Conservation (phyloP, 805 yeast species). For the Wickerhamiella sergipiensis region DNA sequence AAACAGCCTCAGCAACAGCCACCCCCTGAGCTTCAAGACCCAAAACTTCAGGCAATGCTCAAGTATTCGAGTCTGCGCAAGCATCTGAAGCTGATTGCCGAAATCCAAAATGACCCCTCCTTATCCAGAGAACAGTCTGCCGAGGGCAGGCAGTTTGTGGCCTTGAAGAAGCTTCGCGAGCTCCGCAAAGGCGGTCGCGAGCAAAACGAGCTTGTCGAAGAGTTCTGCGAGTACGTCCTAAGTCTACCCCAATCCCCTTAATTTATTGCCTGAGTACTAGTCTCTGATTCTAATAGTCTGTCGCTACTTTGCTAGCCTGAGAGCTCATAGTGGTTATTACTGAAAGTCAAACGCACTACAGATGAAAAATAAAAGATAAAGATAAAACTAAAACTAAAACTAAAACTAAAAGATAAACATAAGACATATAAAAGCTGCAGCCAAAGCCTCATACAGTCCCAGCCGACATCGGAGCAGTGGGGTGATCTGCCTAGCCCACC, state of each 20-base stretch:
- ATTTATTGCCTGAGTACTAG: not conserved
- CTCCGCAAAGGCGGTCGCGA: constrained; percentile 53
- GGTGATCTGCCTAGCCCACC: not conserved
- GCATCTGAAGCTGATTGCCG: constrained; percentile 38
- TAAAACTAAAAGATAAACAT: too few relatives aligned
- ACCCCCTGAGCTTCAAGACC: constrained; percentile 25
- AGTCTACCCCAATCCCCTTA: not conserved
- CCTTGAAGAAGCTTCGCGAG: constrained; percentile 45
- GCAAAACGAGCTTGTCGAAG: constrained; percentile 56
- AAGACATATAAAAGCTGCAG: too few relatives aligned
- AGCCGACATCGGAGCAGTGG: not conserved
- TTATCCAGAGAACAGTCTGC: constrained; percentile 35
- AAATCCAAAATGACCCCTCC: constrained; percentile 34
- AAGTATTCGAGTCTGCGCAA: constrained; percentile 39
- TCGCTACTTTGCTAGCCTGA: not conserved
- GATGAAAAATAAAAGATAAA: too few relatives aligned
- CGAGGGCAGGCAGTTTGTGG: constrained; percentile 46
- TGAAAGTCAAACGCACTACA: too few relatives aligned
- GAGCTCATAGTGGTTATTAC: too few relatives aligned
- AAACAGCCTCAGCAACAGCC: not conserved
- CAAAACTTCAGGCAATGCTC: constrained; percentile 33
- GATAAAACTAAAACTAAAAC: too few relatives aligned
- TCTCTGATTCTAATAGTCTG: not conserved
- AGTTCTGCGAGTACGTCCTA: constrained; percentile 33
- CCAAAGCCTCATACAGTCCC: too few relatives aligned